Base-by-base conservation (phyloP, 2,329 filamentous ascomycete species). In the Aspergillus arachidicola region DNA sequence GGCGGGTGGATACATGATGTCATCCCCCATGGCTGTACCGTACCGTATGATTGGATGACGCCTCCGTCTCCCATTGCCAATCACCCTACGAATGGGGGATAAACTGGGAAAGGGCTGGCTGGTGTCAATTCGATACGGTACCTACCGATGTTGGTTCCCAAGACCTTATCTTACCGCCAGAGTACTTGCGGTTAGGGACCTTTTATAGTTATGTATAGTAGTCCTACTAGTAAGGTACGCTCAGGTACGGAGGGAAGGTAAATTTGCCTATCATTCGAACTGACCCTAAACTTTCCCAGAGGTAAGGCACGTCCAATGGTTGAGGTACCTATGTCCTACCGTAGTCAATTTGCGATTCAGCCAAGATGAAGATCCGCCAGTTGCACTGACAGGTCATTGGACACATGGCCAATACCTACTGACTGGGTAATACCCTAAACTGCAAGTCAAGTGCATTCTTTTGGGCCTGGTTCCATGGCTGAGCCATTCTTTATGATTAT, bases 1-100 rank as follows among this genome's bases (percentile, higher is more conserved):
- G 41, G 58, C 28, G 19, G 21, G 30, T 69, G 71, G 48, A 30
- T 62, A 19, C 26, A 66, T 73, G 72, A 74, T 70, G 68, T 74
- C 72, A 74, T 64, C 19, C 6, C 19, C 36, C 38, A 51, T 61
- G 61, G 64, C 64, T 38, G 62, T 61, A 61, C 51, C 58, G 32
- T 63, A 65, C 58, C 21, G 57, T 61, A 61, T 56, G 48, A 59
- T 59, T 59, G 41, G 57, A 23, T 19, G 57, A 30, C 30, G 19
- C 50, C n/a, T n/a, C 43, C 46, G 9, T 34, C 57, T 43, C 28
- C 12, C 50, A 54, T 36, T 54, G 50, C 50, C 48, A 30, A 53
- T 53, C 48, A 32, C 30, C 30, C 32, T 55, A 55, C 51, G 7
- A 26, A 55, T 55, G 32, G 32, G 48, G 51, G 12, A 38, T 55